A percentile compares a stretch with the other conserved stretches of the same genome.
Evolutionary conservation across 805 yeast species (phyloP).

Genomic region (Yarrowia sp.): DNA sequence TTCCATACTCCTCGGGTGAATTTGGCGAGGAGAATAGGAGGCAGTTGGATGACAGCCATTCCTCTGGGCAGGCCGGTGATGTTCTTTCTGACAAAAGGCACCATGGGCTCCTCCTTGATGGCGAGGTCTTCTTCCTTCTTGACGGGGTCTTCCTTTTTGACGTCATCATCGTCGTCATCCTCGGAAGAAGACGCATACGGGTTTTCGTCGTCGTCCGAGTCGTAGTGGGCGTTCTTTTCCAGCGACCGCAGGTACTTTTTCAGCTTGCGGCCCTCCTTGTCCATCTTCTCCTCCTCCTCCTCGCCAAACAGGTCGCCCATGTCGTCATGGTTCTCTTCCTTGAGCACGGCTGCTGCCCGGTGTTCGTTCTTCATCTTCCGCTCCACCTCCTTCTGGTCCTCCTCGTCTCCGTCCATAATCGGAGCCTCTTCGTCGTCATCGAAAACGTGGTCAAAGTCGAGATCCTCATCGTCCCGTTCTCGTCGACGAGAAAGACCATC

Average conservation of each 20-base stretch:
- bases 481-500: constrained; percentile 42
- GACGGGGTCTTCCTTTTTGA: constrained; percentile 12
- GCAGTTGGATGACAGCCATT: constrained; percentile 60
- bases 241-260: constrained; percentile 79
- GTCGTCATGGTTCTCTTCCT: constrained; percentile 55
- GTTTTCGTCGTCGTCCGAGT: constrained; percentile 75
- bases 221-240: constrained; percentile 83
- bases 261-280: constrained; percentile 84
- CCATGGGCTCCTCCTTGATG: constrained; percentile 40
- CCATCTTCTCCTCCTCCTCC: constrained; percentile 74
- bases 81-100: constrained; percentile 36
- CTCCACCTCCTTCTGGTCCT: constrained; percentile 88
- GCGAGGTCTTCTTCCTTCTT: constrained; percentile 30
- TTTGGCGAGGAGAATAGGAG: constrained; percentile 53
- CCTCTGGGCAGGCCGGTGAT: constrained; percentile 50
- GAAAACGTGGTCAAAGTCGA: constrained; percentile 94
- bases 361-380: constrained; percentile 42
- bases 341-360: constrained; percentile 66
- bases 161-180: constrained; percentile 43
- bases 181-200: constrained; percentile 62
- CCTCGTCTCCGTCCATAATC: constrained; percentile 91
- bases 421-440: constrained; percentile 99
- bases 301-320: constrained; percentile 45
- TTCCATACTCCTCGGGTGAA: constrained; percentile 87
- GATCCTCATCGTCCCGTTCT: constrained; percentile 82